Evolutionary conservation across 1,284 basidiomycete genomes (phyloP).

Genomic region (Sparassis latifolia): DNA sequence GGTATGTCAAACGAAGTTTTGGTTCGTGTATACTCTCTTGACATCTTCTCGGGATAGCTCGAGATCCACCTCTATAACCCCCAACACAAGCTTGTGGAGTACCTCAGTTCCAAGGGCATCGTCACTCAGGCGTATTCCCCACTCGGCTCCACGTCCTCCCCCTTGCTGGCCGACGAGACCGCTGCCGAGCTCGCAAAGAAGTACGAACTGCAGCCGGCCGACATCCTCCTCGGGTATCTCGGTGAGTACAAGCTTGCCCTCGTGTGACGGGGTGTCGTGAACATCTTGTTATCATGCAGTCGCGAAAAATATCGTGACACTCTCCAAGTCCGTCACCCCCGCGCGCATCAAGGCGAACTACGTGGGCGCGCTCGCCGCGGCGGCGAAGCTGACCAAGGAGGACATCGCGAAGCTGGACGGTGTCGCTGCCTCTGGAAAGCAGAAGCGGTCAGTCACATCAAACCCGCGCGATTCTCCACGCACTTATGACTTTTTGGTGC

Average conservation of each 20-base stretch:
- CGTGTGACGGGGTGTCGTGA: background rate
- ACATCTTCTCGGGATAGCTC: conserved; percentile 34
- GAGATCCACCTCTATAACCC: conserved; percentile 78
- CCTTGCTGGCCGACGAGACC: conserved; percentile 65
- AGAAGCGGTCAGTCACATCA: conserved; percentile 40
- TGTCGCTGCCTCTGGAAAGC: conserved; percentile 66
- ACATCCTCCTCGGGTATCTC: conserved; percentile 65
- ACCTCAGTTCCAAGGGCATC: conserved; percentile 66
- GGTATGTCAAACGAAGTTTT: conserved; percentile 12
- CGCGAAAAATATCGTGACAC: conserved; percentile 55
- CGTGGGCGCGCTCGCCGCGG: conserved; percentile 41
- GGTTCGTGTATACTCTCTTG: conserved; percentile 10
- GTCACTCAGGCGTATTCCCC: conserved; percentile 80
- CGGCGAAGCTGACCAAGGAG: conserved; percentile 44
- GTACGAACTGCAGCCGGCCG: conserved; percentile 50
- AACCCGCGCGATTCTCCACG: background rate
- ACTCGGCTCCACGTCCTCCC: conserved; percentile 67
- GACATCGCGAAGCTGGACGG: conserved; percentile 62
- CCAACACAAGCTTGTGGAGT: conserved; percentile 64
- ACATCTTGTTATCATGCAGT: conserved; percentile 31
- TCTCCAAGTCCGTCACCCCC: conserved; percentile 76
- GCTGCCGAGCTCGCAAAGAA: conserved; percentile 60
- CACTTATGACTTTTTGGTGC: conserved; percentile 5
- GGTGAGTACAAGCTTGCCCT: conserved; percentile 30
- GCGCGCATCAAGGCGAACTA: conserved; percentile 70